Evolutionary conservation across 768 basidiomycete genomes (phyloP).

Genomic region (Gymnopilus junonius): DNA sequence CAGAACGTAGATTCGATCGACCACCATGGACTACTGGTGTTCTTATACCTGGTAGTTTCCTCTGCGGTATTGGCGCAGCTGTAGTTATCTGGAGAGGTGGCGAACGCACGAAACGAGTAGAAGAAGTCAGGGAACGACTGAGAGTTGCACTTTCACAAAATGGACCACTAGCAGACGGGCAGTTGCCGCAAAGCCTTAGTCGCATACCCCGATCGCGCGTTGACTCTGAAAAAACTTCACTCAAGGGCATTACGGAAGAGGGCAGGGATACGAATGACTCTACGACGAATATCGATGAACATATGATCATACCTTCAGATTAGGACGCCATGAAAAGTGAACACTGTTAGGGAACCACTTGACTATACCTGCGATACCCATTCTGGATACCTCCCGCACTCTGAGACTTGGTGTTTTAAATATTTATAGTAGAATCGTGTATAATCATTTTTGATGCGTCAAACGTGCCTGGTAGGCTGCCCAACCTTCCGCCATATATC

Average conservation of each 20-base stretch:
- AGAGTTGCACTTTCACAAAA: conserved; percentile 46
- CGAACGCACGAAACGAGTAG: conserved; percentile 66
- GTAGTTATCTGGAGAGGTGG: conserved; percentile 78
- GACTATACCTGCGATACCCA: conserved; percentile 1
- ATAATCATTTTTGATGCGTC: conserved; percentile 9
- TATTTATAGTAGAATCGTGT: conserved; percentile 1
- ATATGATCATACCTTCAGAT: conserved; percentile 39
- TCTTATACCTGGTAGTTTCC: conserved; percentile 74
- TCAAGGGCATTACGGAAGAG: conserved; percentile 10
- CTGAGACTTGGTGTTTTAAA: not conserved
- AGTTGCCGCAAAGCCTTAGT: conserved; percentile 37
- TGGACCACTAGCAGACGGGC: conserved; percentile 22
- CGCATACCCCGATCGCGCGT: conserved; percentile 50
- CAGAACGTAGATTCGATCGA: conserved; percentile 51
- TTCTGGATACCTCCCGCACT: not conserved
- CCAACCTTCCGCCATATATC: conserved; percentile 90
- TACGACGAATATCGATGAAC: conserved; percentile 40
- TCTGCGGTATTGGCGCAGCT: conserved; percentile 77
- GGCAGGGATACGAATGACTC: conserved; percentile 17
- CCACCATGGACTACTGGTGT: conserved; percentile 71
- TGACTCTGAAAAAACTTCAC: conserved; percentile 35
- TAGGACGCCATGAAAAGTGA: conserved; percentile 19
- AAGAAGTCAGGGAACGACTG: conserved; percentile 65
- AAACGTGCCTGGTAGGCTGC: conserved; percentile 77
- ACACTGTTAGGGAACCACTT: not conserved